Evolutionary conservation across 2,329 filamentous ascomycete species (phyloP), one percentile per base, ranked within the genome.

Genomic region (Colletotrichum paranaense): DNA sequence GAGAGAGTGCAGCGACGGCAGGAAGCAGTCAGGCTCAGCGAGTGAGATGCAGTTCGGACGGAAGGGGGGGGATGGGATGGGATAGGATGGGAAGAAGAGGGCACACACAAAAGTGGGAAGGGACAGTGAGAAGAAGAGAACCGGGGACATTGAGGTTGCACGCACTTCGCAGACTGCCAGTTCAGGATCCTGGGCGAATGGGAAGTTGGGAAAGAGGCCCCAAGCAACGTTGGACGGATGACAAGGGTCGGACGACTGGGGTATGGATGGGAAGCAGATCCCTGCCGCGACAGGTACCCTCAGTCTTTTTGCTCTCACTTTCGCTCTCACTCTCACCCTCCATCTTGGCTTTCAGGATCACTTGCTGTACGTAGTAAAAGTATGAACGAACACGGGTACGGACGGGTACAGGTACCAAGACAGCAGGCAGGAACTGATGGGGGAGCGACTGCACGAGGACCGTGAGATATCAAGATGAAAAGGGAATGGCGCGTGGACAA

Each of bases 41-140:
- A 52, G 71, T 26, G 67, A 58, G 52, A 42, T 67, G 68, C 72
- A 74, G 72, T 74, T 68, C 72, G 72, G 53, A 69, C 67, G 68
- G 52, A 22, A 62, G 32, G 28, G 57, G 69, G 12, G 69, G 12
- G 16, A 24, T 26, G 26, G 68, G 62, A 72, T 42, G 67, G 60
- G 24, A 67, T 24, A 42, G 49, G 58, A 42, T 9, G 42, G 62
- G 53, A 55, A 55, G 30, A 58, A 56, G 28, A 35, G 35, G 60
- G 38, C 38, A 16, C 38, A 19, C 5, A 66, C 67, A 57, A 66
- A 73, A 73, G 71, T 73, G 67, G 67, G 56, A 71, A 70, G 26
- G 35, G 59, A 26, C 60, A 53, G 12, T 49, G 71, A 73, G 71
- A 73, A 71, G 67, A 73, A 73, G 67, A 42, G 16, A 49, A 63